A percentile compares a stretch with the other conserved stretches of the same genome.
Conservation (phyloP, 345 rosid species). For the Cochlearia excelsa region DNA sequence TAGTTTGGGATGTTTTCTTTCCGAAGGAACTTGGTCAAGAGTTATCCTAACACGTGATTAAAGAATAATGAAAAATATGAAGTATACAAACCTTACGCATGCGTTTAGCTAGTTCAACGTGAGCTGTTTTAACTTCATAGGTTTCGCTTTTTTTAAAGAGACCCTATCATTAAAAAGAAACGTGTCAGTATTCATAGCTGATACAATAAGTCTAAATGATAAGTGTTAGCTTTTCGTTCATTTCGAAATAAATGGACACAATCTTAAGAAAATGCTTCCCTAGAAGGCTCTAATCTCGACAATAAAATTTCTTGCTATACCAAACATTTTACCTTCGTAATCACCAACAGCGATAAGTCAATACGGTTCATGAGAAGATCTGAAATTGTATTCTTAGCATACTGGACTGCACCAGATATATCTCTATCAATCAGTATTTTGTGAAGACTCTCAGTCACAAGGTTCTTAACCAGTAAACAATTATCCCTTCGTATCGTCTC, state of each 20-base stretch:
- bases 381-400: constrained; percentile 82
- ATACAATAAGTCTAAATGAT: constrained; percentile 4
- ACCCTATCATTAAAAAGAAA: constrained; percentile 54
- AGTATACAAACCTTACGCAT: constrained; percentile 80
- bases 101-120: constrained; percentile 96
- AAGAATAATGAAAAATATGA: too few relatives aligned
- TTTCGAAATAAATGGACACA: neutral
- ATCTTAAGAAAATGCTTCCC: neutral
- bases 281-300: constrained; percentile 16
- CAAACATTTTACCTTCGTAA: constrained; percentile 66
- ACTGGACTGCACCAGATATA: constrained; percentile 78
- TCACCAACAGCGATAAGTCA: constrained; percentile 95
- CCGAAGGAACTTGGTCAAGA: too few relatives aligned
- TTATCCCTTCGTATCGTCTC: constrained; percentile 99
- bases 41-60: too few relatives aligned
- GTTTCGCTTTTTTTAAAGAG: constrained; percentile 91
- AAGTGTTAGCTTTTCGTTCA: constrained; percentile 6
- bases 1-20: too few relatives aligned
- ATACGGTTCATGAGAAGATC: constrained; percentile 98
- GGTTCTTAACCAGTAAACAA: constrained; percentile 90
- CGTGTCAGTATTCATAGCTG: neutral
- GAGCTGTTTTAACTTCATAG: constrained; percentile 93
- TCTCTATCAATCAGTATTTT: constrained; percentile 85
- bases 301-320: constrained; percentile 10
- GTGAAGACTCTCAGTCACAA: constrained; percentile 88